Conservation (phyloP, 78 protist species). For the Cavenderia fasciculata region DNA sequence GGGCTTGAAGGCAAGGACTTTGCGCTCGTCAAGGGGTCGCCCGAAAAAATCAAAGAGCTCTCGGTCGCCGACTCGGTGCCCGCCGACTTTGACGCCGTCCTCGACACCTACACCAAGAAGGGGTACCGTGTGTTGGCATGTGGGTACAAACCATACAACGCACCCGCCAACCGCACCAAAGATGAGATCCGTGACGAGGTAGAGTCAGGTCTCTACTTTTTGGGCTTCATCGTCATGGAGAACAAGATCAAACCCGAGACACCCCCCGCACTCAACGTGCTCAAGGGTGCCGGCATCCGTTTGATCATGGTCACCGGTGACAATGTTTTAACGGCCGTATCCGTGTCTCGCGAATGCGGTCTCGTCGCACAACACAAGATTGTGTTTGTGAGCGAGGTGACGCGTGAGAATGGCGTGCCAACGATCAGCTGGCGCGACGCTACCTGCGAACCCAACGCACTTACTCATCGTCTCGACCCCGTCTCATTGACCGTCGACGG, state of each 20-base stretch:
- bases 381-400: slow-evolving; percentile 33
- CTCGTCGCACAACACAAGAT: neutral
- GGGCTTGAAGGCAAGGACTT: slow-evolving; percentile 2
- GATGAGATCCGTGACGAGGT: slow-evolving; percentile 51
- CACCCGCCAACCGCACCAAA: neutral
- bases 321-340: slow-evolving; percentile 90
- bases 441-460: neutral
- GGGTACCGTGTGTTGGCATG: slow-evolving; percentile 93
- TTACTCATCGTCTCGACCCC: slow-evolving; percentile 22
- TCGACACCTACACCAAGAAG: slow-evolving; percentile 70
- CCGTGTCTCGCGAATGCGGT: slow-evolving; percentile 86
- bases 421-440: slow-evolving; percentile 25
- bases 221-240: slow-evolving; percentile 82
- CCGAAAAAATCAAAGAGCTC: slow-evolving; percentile 83
- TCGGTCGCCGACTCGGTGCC: slow-evolving; percentile 79
- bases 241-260: slow-evolving; percentile 87
- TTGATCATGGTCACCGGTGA: slow-evolving; percentile 91
- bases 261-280: slow-evolving; percentile 38
- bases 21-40: slow-evolving; percentile 90
- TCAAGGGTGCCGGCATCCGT: slow-evolving; percentile 70
- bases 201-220: slow-evolving; percentile 78
- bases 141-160: slow-evolving; percentile 55
- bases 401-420: neutral
- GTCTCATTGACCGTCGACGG: neutral
- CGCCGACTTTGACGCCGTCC: slow-evolving; percentile 31